Base-by-base conservation (phyloP, 495 filamentous ascomycete genomes). In the Pseudoneurospora amorphoporcata region DNA sequence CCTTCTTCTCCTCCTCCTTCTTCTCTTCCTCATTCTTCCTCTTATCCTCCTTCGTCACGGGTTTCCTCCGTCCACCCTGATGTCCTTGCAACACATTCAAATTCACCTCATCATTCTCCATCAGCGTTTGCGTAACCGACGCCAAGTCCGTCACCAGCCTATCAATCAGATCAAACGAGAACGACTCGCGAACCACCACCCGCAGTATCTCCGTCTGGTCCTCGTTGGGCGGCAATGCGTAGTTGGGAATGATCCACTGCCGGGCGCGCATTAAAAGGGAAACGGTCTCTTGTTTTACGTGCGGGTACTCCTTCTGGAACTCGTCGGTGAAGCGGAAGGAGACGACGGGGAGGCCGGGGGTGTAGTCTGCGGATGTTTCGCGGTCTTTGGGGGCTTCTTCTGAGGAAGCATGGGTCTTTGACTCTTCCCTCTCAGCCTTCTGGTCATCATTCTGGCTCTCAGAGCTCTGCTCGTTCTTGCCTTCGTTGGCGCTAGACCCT, bases 161-260 rank as follows among this genome's bases (percentile, higher is more conserved):
- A 75, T 93, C 90, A 2, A 93, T 79, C 40, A 93, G 78, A 76
- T 92, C 91, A 38, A 91, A 80, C 42, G 84, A 88, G 88, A 93
- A 90, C 75, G 82, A 87, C 82, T 92, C 90, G 19, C 91, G 83
- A 10, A 93, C 82, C 2, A 92, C 91, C 10, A 92, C 86, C 4
- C 91, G 82, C 72, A 93, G 77, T 73, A 92, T 92, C 79, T 92
- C 91, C 3, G 84, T 91, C 37, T 85, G 82, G 4, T 88, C 84
- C 75, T 88, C 87, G 39, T 82, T 84, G 5, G 91, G 91, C 19
- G 91, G 90, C 8, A 93, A 82, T 4, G 89, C 86, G 76, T 92
- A 92, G 82, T 92, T 92, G 38, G 90, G 91, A 73, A 93, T 89
- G 73, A 92, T 92, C 81, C 92, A 92, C 79, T 92, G 90, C 72